Evolutionary conservation across 257 asterid species (phyloP), one percentile per base, ranked within the genome.

Genomic region (Nicotiana attenuata): DNA sequence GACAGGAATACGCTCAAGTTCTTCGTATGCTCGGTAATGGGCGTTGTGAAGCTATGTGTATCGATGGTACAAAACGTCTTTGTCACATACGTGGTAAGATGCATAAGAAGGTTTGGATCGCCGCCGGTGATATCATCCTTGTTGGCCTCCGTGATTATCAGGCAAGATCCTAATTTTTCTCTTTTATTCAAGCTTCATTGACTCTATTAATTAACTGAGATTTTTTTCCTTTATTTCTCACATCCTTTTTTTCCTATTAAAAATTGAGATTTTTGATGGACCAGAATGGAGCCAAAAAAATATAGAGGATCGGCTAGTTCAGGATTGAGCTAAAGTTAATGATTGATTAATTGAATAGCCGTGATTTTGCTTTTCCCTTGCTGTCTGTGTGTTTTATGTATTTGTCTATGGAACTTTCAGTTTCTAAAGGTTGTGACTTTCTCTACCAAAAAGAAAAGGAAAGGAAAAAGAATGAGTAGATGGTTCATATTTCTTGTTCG

Each of bases 141-240:
- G n/a, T n/a, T n/a, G n/a, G n/a, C n/a, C n/a, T n/a, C n/a, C n/a
- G n/a, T n/a, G n/a, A n/a, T n/a, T n/a, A n/a, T n/a, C n/a, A 95
- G 88, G 98, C 85, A 86, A 1, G 33, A 0, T 55, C 56, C 29
- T 64, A 20, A 10, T 52, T 73, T 10, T n/a, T 20, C 13, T 10
- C 6, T 15, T 31, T 10, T 35, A 15, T 53, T 53, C n/a, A 4
- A 53, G 20, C 60, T 3, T 66, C 20, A 9, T 19, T 0, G 52
- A 33, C 76, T 0, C 2, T 33, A 11, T 66, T 33, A 17, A 33
- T 6, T 28, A 66, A 33, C 0, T 66, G 52, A 31, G 0, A 17
- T 10, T 7, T 15, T 56, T n/a, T 35, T 3, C 22, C 26, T 15
- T 3, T 31, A 41, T 17, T 24, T 52, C 5, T 67, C 17, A 2